Base-by-base conservation (phyloP, 2,329 filamentous ascomycete genomes). In the Xylaria sp. region DNA sequence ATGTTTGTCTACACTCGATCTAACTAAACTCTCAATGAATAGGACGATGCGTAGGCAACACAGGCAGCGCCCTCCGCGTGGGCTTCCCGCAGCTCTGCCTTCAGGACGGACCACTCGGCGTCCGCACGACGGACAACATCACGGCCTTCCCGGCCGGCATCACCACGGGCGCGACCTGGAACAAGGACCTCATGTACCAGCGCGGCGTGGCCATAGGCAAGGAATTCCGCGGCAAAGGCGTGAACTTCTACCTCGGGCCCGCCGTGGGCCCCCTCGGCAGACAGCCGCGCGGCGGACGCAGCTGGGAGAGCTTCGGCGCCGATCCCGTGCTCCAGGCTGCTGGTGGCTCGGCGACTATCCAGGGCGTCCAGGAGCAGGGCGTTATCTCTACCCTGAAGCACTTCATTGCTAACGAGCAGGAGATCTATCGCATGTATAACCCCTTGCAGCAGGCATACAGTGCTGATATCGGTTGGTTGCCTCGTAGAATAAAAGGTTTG, bases 71-170 rank as follows among this genome's bases (percentile, higher is more conserved):
- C 1, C 78, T 83, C 18, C 87, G 92, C 7, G 85, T 94, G 18
- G 91, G 91, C 1, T 91, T 95, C 69, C 90, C 91, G 1, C 88
- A 90, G 72, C 84, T 94, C 6, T 93, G 91, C 75, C 82, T 93
- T 2, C 90, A 93, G 72, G 92, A 94, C 77, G 89, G 88, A 0
- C 90, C 91, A 1, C 83, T 91, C 41, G 92, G 93, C 1, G 84
- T 96, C 15, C 88, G 91, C 34, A 88, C 88, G n/a, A 89, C 91
- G 0, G 91, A 94, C 72, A 89, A 92, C 69, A 89, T 90, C 62
- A 94, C 92, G 0, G 91, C 89, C 0, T 96, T 95, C 74, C 92
- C 93, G 0, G 87, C 92, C 9, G 92, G 92, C n/a, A 92, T 95
- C 73, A 94, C 91, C 0, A 87, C 87, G 1, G 92, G 91, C 20